Evolutionary conservation across 192 early-diverging fungal genomes (phyloP), one percentile per base, ranked within the genome.

Genomic region (Spinellus fusiger): DNA sequence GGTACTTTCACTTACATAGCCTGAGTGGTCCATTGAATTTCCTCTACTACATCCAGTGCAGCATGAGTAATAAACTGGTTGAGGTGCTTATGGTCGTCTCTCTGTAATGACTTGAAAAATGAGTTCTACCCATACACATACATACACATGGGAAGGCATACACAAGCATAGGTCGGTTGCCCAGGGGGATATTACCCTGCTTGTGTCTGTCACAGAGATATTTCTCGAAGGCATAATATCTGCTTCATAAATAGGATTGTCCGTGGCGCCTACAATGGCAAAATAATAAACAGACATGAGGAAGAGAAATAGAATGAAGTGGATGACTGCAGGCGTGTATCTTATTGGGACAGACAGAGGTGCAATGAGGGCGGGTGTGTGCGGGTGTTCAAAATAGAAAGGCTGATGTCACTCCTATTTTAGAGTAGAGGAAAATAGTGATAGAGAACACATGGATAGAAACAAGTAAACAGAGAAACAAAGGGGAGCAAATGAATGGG

Each of bases 51-150:
- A 75, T 99, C 97, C 53, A 99, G 81, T 18, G 95, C 93, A 8
- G 95, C 88, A 68, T 99, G 97, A 10, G 93, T 85, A 47, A 98
- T 91, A 64, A 99, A 99, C 66, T 99, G 97, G 66, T 94, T 94
- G 54, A 99, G 69, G 73, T 97, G 91, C 49, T 81, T 73, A 59
- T 87, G 78, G 64, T 96, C 94, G 64, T 93, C 83, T 80, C 86
- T 83, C 77, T 82, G 75, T 20, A 47, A 40, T 40, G 27, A 15
- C 25, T 48, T 18, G 52, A 46, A 38, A 65, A 6, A 46, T 40
- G 35, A 65, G 27, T 16, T 47, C 22, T 47, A 48, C 22, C 13
- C 5, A 16, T 16, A 55, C 2, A 26, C n/a, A 20, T 22, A 34
- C 20, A 20, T n/a, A 56, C 28, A 2, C 25, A 28, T 49, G 47